Evolutionary conservation across 208 protist genomes (phyloP).

Genomic region (Crithidia sp.): DNA sequence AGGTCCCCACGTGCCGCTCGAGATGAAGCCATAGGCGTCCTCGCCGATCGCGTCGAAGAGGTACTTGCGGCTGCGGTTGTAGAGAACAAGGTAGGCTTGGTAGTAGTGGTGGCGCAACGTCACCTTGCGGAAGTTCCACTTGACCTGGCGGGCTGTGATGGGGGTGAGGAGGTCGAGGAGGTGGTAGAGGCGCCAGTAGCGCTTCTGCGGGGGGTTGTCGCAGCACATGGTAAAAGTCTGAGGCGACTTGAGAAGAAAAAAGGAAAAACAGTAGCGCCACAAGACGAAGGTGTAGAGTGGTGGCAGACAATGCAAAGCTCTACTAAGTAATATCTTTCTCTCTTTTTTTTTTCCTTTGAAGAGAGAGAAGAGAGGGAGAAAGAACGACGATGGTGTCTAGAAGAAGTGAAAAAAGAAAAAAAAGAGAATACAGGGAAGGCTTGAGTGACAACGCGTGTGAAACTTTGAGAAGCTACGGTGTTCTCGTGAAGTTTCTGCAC

Average conservation of each 20-base stretch:
- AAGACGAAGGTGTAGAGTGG: too few relatives aligned
- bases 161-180: conserved; percentile 78
- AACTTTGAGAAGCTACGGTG: too few relatives aligned
- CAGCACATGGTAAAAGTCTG: conserved; percentile 27
- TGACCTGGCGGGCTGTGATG: conserved; percentile 76
- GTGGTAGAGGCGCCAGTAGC: conserved; percentile 87
- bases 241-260: neutral
- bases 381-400: conserved; percentile 3
- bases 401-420: neutral
- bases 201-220: conserved; percentile 41
- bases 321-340: neutral
- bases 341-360: neutral
- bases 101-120: conserved; percentile 90
- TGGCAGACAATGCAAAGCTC: too few relatives aligned
- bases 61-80: conserved; percentile 76
- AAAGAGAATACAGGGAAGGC: neutral
- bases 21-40: conserved; percentile 81
- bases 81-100: conserved; percentile 85
- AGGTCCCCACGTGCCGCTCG: conserved; percentile 87
- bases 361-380: neutral
- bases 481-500: too few relatives aligned
- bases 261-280: conserved; percentile 4
- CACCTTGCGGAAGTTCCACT: conserved; percentile 86
- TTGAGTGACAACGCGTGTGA: too few relatives aligned
- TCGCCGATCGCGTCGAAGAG: conserved; percentile 86